Conservation (phyloP, 164 flowering plant species). For the Dillenia turbinata region DNA sequence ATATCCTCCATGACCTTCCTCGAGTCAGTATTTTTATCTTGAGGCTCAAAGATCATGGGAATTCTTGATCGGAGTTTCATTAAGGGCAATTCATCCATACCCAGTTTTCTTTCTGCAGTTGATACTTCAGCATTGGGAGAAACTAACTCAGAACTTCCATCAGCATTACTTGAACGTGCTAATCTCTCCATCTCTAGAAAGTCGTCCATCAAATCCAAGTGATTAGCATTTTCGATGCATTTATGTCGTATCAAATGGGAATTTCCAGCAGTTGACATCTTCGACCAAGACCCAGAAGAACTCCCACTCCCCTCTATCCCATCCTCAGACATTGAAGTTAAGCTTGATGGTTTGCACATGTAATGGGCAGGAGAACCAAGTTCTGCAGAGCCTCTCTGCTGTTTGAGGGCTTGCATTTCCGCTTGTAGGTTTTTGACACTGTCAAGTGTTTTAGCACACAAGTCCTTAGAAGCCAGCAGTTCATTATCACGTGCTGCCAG, state of each 20-base stretch:
- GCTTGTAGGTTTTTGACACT: slow-evolving; percentile 22
- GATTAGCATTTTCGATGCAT: slow-evolving; percentile 7
- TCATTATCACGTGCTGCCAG: slow-evolving; percentile 30
- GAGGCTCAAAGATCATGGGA: slow-evolving; percentile 22
- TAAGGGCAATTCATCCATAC: slow-evolving; percentile 8
- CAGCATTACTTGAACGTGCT: slow-evolving; percentile 34
- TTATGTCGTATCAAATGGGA: too few relatives aligned
- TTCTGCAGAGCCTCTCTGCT: slow-evolving; percentile 6
- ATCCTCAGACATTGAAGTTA: slow-evolving; percentile 34
- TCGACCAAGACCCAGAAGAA: slow-evolving; percentile 45
- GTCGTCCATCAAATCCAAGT: slow-evolving; percentile 53
- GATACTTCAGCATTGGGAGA: slow-evolving; percentile 17
- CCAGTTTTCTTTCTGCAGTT: slow-evolving; percentile 5
- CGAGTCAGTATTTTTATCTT: slow-evolving; percentile 20
- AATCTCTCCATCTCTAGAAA: slow-evolving; percentile 71
- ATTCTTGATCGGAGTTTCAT: slow-evolving; percentile 22
- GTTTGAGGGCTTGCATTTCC: slow-evolving; percentile 13
- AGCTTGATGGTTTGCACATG: too few relatives aligned
- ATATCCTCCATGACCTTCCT: slow-evolving; percentile 46
- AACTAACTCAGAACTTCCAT: slow-evolving; percentile 9
- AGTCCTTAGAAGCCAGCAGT: slow-evolving; percentile 28
- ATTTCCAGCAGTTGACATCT: slow-evolving; percentile 7
- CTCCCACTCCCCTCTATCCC: slow-evolving; percentile 50
- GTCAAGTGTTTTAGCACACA: slow-evolving; percentile 27
- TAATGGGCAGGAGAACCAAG: slow-evolving; percentile 16